Percentiles rank a stretch among this genome's conserved stretches.
Evolutionary conservation across 495 filamentous ascomycete genomes (phyloP).

Genomic region (Aspergillus leporis): DNA sequence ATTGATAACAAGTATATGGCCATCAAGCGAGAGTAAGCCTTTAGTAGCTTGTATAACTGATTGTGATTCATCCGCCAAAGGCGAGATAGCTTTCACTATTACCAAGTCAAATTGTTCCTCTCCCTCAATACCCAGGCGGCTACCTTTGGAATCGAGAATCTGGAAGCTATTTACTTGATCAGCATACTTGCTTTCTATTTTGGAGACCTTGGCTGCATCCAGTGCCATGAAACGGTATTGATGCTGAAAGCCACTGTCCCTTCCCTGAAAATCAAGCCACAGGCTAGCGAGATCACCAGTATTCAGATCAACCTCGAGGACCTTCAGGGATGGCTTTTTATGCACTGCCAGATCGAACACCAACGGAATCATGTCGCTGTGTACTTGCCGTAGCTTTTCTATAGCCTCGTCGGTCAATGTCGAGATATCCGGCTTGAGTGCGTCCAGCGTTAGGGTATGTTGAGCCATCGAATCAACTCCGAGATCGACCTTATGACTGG

Average conservation of each 20-base stretch:
- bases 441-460: conserved; percentile 11
- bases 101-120: conserved; percentile 11
- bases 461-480: not conserved
- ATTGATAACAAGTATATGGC: conserved; percentile 1
- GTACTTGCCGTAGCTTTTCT: conserved; percentile 3
- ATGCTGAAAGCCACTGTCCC: not conserved
- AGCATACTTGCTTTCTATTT: not conserved
- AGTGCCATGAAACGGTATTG: conserved; percentile 5
- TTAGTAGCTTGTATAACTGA: not conserved
- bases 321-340: conserved; percentile 18
- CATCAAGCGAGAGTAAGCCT: not conserved
- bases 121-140: not conserved
- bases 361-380: not conserved
- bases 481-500: conserved; percentile 2
- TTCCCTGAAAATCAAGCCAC: conserved; percentile 21
- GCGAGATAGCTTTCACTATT: conserved; percentile 4
- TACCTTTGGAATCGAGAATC: not conserved
- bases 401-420: conserved; percentile 30
- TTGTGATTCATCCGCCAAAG: not conserved
- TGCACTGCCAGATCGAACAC: conserved; percentile 31
- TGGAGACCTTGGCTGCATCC: not conserved
- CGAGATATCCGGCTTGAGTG: conserved; percentile 32
- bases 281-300: conserved; percentile 43
- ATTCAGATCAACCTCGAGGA: conserved; percentile 29
- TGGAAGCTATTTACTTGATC: not conserved